Evolutionary conservation across 225 moss, liverwort and hornwort species (phyloP), one percentile per base, ranked within the genome.

Genomic region (Polytrichum formosum): DNA sequence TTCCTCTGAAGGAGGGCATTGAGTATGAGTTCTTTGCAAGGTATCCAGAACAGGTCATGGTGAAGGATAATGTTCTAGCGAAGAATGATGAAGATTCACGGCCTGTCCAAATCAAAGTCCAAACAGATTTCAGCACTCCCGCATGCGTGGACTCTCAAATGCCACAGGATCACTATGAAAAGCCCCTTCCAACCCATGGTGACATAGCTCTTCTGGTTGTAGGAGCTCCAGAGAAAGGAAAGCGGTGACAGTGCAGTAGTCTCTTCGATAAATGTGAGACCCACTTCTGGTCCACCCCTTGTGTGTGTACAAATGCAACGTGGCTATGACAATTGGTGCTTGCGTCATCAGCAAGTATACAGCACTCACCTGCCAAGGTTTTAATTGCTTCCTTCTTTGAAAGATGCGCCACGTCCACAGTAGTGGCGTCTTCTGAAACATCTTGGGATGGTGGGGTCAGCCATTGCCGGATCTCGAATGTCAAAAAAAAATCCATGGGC

Each of bases 1-100:
- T 33, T 8, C 59, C 81, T 7, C 56, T 63, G 16, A 80, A 83
- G 61, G 80, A 63, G 6, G 74, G 76, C 28, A 60, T 70, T 2
- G 79, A 82, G 28, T 74, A 72, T 17, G 27, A 61, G 54, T 46
- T 54, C 13, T 58, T 74, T 1, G 76, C 76, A 29, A 73, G 70
- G 33, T 66, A 70, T 7, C 22, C 25, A 18, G 65, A 65, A 20
- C n/a, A 30, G 70, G 79, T 46, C 16, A 46, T 13, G 46, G 46
- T 46, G 4, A 46, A 82, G 17, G 76, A 26, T 53, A 73, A 25
- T 26, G 55, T 56, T 8, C 46, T 13, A 0, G 46, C 46, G 65
- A 73, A 28, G 55, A 61, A 58, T 73, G 74, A 4, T 60, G 67
- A 29, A 66, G 63, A 56, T 67, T 75, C 35, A 18, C 81, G 63